Evolutionary conservation across 345 rosid genomes (phyloP).

Genomic region (Leavenworthia alabamica): DNA sequence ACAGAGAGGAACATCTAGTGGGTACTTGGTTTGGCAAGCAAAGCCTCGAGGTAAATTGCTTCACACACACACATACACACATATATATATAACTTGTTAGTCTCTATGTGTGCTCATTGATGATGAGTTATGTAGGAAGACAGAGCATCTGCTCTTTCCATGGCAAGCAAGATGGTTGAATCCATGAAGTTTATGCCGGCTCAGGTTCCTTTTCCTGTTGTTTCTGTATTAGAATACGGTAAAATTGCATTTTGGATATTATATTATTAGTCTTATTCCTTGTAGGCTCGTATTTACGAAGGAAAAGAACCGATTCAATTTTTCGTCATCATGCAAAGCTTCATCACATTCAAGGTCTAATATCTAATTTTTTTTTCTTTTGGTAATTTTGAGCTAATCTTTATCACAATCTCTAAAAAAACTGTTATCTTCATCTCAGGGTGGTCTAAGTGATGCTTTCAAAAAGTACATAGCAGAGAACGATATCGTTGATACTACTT

Average conservation of each 20-base stretch:
- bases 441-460: constrained; percentile 84
- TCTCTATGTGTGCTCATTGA: constrained; percentile 11
- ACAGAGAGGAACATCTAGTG: constrained; percentile 75
- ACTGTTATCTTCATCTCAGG: constrained; percentile 40
- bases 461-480: constrained; percentile 67
- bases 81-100: background rate
- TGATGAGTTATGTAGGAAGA: constrained; percentile 52
- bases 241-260: background rate
- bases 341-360: constrained; percentile 75
- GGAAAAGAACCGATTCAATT: constrained; percentile 91
- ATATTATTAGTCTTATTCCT: constrained; percentile 7
- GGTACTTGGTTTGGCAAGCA: constrained; percentile 97
- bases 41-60: constrained; percentile 65
- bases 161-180: constrained; percentile 83
- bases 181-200: constrained; percentile 71
- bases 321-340: constrained; percentile 82
- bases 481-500: constrained; percentile 72
- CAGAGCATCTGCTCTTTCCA: constrained; percentile 61
- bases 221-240: background rate
- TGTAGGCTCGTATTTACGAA: constrained; percentile 76
- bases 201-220: constrained; percentile 43
- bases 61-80: background rate
- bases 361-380: background rate
- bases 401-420: background rate
- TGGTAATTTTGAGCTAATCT: background rate